A percentile compares a stretch with the other conserved stretches of the same genome.
These are phyloP conservation scores for Diaporthe citriasiana DNA, from an alignment of 2,329 filamentous ascomycete genomes.

Conservation along the genomic window DNA sequence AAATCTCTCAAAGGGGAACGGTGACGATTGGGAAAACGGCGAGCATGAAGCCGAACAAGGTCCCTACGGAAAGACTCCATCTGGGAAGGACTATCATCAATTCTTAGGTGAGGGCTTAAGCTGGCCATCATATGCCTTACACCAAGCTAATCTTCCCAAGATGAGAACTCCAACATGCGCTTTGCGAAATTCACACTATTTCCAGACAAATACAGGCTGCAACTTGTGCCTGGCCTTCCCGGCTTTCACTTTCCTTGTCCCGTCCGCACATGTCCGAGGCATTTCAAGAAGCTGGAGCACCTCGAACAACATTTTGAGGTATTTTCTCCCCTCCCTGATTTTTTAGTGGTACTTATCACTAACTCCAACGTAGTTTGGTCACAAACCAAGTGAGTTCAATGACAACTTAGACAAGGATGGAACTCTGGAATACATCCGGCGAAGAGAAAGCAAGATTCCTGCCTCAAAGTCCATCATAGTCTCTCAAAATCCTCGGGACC, in stretches of 20 bases:
- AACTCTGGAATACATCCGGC: background rate
- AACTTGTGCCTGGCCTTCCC: too few relatives aligned
- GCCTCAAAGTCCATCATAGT: background rate
- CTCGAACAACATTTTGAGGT: background rate
- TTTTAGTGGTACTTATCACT: background rate
- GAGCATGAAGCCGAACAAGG: background rate
- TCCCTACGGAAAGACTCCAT: background rate
- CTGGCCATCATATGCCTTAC: background rate
- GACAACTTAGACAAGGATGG: conserved; percentile 3
- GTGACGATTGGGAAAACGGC: background rate
- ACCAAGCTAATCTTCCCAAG: background rate
- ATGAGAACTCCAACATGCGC: background rate
- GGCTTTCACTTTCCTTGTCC: background rate
- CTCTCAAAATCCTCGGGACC: background rate
- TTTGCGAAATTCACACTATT: background rate
- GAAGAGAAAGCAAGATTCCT: background rate
- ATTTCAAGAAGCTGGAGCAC: background rate
- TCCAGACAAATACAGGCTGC: background rate
- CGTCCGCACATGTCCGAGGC: background rate
- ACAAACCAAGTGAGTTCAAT: background rate
- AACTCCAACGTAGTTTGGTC: background rate
- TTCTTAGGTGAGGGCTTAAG: background rate
- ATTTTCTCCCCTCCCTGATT: background rate
- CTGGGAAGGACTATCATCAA: conserved; percentile 3
- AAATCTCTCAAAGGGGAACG: too few relatives aligned